Base-by-base conservation (phyloP, 257 asterid genomes). In the Avicennia marina region DNA sequence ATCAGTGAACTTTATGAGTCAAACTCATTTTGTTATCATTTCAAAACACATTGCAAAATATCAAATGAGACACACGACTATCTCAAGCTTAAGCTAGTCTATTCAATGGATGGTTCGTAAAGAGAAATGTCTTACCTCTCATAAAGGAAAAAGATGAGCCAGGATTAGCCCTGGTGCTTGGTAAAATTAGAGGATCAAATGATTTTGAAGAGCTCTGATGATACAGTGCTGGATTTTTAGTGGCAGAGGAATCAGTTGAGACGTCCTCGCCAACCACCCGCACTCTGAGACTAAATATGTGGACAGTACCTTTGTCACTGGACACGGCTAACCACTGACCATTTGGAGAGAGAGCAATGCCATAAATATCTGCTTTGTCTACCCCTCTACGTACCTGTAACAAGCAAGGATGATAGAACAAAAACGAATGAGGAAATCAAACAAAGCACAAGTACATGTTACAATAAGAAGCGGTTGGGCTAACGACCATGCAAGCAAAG, bases 271-370 rank as follows among this genome's bases (percentile, higher is more conserved):
- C 85, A 43, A 69, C 74, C 54, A 86, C 85, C 39, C 91, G 83
- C 50, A 84, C 98, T 73, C 91, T 79, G 39, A 90, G 98, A 77
- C 85, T 80, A 70, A 87, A 87, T 67, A 90, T 79, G 78, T 90
- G 98, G 53, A 90, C 78, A 26, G 98, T 90, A 63, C 96, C 94
- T 79, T 87, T 90, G 79, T 85, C 98, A 67, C 98, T 90, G 0
- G 96, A 84, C 69, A 90, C 89, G 4, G 83, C 95, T 76, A 90
- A 72, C 98, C 98, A 90, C 72, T 79, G 90, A 67, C 78, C 84
- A 70, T 87, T 85, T 53, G 98, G 91, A 45, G 98, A 90, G 42
- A 90, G 76, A 46, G 95, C 80, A 68, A 90, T 81, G 62, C 89
- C 74, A 51, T 75, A 85, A 34, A 90, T 82, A 69, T 87, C 94